Conservation (phyloP, 139 green algal genomes). For the Coelastrella sp. region DNA sequence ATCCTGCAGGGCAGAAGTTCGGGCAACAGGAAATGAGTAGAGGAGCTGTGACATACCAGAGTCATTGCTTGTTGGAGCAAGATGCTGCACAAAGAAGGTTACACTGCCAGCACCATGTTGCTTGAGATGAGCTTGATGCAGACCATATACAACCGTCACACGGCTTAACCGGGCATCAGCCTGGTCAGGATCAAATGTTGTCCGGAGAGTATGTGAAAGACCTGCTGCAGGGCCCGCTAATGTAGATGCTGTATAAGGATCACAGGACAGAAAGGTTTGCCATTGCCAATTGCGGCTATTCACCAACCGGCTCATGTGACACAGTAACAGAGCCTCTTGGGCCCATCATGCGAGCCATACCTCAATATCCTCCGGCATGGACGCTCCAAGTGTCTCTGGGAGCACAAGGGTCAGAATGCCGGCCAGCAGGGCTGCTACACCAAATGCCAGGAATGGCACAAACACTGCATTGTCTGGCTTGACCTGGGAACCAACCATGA, state of each 20-base stretch:
- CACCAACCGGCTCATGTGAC: background rate
- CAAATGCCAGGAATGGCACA: slow-evolving; percentile 60
- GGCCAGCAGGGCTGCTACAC: slow-evolving; percentile 34
- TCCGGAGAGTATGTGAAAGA: background rate
- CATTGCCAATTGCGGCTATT: background rate
- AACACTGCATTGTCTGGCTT: background rate
- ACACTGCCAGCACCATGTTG: background rate
- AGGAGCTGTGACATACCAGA: background rate
- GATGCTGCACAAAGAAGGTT: background rate
- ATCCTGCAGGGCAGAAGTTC: background rate
- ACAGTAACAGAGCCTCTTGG: too few relatives aligned
- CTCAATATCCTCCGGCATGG: slow-evolving; percentile 55
- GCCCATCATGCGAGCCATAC: background rate
- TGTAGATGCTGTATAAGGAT: background rate
- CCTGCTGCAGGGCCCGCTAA: background rate
- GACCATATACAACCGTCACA: background rate
- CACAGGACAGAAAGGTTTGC: too few relatives aligned
- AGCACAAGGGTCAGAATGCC: slow-evolving; percentile 57
- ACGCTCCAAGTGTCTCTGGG: slow-evolving; percentile 60
- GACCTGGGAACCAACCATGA: slow-evolving; percentile 46
- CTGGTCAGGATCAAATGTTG: background rate
- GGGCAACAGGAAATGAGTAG: background rate
- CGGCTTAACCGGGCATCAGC: background rate
- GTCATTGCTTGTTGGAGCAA: background rate
- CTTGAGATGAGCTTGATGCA: background rate